phyloP scores from a whole-genome alignment of 2,329 filamentous ascomycete genomes.

The Lasiodiplodia sp. region DNA sequence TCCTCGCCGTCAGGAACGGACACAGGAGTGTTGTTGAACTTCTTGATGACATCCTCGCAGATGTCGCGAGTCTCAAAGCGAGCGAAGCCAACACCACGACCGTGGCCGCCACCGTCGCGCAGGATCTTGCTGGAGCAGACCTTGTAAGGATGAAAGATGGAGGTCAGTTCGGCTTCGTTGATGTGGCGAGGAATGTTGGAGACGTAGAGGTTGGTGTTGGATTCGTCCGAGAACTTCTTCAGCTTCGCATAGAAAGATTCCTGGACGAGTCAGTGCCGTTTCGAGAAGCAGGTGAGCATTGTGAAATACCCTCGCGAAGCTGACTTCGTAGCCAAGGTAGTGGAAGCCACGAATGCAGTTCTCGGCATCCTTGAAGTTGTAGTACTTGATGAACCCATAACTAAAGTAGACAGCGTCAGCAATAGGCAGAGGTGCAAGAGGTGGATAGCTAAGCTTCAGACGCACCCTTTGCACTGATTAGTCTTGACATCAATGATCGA shows the following conservation, averaged over 20 bases:
- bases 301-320: slow-evolving; percentile 83
- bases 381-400: slow-evolving; percentile 97
- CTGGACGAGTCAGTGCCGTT: slow-evolving; percentile 32
- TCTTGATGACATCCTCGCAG: slow-evolving; percentile 86
- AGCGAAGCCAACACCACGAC: slow-evolving; percentile 96
- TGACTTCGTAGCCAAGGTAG: slow-evolving; percentile 93
- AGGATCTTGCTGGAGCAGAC: slow-evolving; percentile 96
- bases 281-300: slow-evolving; percentile 30
- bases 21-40: slow-evolving; percentile 76
- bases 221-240: slow-evolving; percentile 90
- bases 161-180: slow-evolving; percentile 84
- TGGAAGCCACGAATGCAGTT: slow-evolving; percentile 96
- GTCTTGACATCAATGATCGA: slow-evolving; percentile 96
- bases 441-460: slow-evolving; percentile 39
- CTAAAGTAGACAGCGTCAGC: slow-evolving; percentile 60
- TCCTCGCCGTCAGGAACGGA: slow-evolving; percentile 71
- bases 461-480: slow-evolving; percentile 91
- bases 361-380: slow-evolving; percentile 85
- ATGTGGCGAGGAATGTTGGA: slow-evolving; percentile 93
- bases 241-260: slow-evolving; percentile 98
- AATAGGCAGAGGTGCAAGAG: slow-evolving; percentile 26
- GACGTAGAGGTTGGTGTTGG: slow-evolving; percentile 95
- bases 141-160: slow-evolving; percentile 79
- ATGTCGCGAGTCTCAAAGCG: slow-evolving; percentile 89
- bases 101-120: slow-evolving; percentile 88